Base-by-base conservation (phyloP, 768 basidiomycete species). In the Lactarius vividus region DNA sequence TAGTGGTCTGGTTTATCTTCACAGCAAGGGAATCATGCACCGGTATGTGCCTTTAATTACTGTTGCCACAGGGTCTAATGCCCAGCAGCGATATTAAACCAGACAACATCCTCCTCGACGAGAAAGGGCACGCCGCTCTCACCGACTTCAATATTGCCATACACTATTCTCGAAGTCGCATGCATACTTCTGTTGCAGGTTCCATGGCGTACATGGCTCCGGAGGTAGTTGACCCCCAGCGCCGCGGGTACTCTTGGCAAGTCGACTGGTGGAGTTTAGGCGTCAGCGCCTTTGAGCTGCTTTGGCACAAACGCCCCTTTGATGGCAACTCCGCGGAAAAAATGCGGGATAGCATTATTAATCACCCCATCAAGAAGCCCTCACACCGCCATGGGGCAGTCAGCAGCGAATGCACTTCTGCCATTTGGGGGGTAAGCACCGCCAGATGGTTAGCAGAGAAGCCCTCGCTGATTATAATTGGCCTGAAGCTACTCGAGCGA, bases 141-240 rank as follows among this genome's bases (percentile, higher is more conserved):
- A 98, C 97, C 10, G 97, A 99, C 78, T 97, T 99, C 80, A 99
- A 99, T 73, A 95, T 99, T 70, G 97, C 96, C 28, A 96, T 98
- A 9, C 96, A 98, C 76, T 98, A 94, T 75, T 96, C 96, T 13
- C 91, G 93, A 66, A 83, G 89, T 60, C 85, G 96, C 40, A 73
- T 91, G 67, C 89, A 98, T 76, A 94, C 92, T 0, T 94, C 92
- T 66, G 91, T 99, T 18, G 96, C 97, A 8, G 97, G 97, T 4
- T 95, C 92, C 73, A 96, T 99, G 94, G 96, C 97, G 0, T 99
- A 99, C 79, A 99, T 99, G 97, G 96, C 96, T 11, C 96, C 96
- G 0, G 94, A 99, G 76, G 90, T 99, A n/a, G 82, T 98, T 53
- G 52, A 66, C 31, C 39, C 58, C 3, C 86, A 85, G 59, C 88